phyloP scores from a whole-genome alignment of 1,284 basidiomycete species.

The Heterobasidion parviporum region DNA sequence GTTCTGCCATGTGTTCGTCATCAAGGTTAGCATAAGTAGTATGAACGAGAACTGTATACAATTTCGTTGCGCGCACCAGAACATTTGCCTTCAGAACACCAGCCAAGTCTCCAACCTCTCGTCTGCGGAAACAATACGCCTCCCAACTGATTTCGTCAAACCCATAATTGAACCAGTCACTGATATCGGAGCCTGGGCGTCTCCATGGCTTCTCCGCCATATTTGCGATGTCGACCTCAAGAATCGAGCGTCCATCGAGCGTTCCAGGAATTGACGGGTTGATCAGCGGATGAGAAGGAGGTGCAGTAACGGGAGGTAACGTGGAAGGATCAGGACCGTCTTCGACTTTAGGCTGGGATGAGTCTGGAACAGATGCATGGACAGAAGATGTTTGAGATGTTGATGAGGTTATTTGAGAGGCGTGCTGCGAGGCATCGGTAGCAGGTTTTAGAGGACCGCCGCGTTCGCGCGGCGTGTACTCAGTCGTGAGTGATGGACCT shows the following conservation, averaged over 20 bases:
- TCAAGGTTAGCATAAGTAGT: background rate
- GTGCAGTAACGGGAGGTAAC: constrained; percentile 57
- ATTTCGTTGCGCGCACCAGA: constrained; percentile 33
- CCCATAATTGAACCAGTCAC: constrained; percentile 99
- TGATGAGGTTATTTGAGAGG: constrained; percentile 11
- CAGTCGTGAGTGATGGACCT: constrained; percentile 72
- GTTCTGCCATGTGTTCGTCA: constrained; percentile 36
- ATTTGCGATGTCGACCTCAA: constrained; percentile 81
- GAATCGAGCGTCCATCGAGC: constrained; percentile 75
- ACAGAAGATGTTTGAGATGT: too few species aligned
- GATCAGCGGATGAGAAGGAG: constrained; percentile 69
- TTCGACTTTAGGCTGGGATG: constrained; percentile 16
- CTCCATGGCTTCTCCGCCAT: constrained; percentile 91
- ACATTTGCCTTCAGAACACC: constrained; percentile 72
- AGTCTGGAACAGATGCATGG: background rate
- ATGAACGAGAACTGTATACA: background rate
- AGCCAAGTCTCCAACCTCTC: constrained; percentile 74
- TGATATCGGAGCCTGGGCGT: constrained; percentile 85
- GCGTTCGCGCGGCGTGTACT: constrained; percentile 82
- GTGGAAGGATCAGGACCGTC: constrained; percentile 55
- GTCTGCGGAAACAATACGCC: constrained; percentile 80
- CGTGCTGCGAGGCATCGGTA: constrained; percentile 19
- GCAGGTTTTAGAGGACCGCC: constrained; percentile 27
- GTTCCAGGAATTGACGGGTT: constrained; percentile 61
- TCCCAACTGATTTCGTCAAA: constrained; percentile 97